Evolutionary conservation across 257 asterid genomes (phyloP).

Genomic region (Solanum peruvianum): DNA sequence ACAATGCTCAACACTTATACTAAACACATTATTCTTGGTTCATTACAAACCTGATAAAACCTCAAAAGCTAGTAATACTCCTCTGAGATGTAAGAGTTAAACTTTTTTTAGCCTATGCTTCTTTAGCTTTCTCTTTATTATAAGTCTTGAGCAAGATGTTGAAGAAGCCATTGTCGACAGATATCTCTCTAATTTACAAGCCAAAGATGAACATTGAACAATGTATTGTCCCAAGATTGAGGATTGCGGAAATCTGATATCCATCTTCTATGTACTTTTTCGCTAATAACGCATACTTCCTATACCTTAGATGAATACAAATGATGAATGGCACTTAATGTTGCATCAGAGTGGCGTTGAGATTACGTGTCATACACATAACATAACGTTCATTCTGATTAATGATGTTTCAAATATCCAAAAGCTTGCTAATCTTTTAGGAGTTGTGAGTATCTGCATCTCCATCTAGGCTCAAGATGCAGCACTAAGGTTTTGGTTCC

Average conservation of each 20-base stretch:
- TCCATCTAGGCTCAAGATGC: neutral
- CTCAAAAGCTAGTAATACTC: neutral
- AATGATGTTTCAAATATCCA: neutral
- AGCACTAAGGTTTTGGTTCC: neutral
- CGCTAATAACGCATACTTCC: neutral
- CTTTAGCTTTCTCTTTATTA: neutral
- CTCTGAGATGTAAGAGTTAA: neutral
- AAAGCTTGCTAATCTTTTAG: neutral
- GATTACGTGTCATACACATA: neutral
- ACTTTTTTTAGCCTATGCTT: neutral
- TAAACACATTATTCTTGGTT: neutral
- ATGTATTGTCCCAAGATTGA: neutral
- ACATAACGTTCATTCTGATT: neutral
- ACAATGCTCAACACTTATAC: neutral
- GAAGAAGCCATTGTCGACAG: neutral
- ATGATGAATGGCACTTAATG: neutral
- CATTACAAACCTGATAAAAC: neutral
- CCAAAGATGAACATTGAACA: neutral
- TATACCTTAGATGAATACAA: neutral
- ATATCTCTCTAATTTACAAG: neutral
- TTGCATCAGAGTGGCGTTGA: neutral
- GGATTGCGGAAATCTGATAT: neutral
- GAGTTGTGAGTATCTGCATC: neutral
- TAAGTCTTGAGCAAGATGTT: neutral
- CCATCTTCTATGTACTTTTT: neutral